Evolutionary conservation across 257 asterid genomes (phyloP).

Genomic region (Oldenlandia corymbosa): DNA sequence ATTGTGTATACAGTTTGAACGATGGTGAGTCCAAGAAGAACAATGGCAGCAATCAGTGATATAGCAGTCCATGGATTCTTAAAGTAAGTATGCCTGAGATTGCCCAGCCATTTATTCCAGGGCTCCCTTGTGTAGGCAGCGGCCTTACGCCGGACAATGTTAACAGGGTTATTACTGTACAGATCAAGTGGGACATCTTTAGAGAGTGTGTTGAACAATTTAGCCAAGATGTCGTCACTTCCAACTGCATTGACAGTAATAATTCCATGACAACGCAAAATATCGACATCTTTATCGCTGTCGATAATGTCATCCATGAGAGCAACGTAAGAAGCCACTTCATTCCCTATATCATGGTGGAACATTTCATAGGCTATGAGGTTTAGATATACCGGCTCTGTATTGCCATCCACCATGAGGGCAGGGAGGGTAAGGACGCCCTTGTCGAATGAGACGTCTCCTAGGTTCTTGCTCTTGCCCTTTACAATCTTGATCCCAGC

Average conservation of each 20-base stretch:
- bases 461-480: conserved; percentile 27
- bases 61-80: neutral
- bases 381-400: conserved; percentile 41
- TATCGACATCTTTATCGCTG: conserved; percentile 36
- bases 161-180: conserved; percentile 9
- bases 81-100: conserved; percentile 1
- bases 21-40: neutral
- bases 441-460: conserved; percentile 31
- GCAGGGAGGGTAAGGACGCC: conserved; percentile 31
- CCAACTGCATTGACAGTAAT: conserved; percentile 48
- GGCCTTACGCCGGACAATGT: too few relatives aligned
- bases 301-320: conserved; percentile 56
- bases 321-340: conserved; percentile 43
- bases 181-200: conserved; percentile 42
- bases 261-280: conserved; percentile 31
- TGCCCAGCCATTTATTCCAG: neutral
- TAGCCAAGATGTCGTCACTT: conserved; percentile 46
- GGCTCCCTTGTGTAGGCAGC: neutral
- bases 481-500: conserved; percentile 39
- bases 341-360: conserved; percentile 46
- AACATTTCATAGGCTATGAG: conserved; percentile 48
- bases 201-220: conserved; percentile 44
- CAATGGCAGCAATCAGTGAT: neutral
- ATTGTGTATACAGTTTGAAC: neutral
- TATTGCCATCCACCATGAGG: conserved; percentile 37